Base-by-base conservation (phyloP, 805 yeast genomes). In the Ogataea degrootiae region DNA sequence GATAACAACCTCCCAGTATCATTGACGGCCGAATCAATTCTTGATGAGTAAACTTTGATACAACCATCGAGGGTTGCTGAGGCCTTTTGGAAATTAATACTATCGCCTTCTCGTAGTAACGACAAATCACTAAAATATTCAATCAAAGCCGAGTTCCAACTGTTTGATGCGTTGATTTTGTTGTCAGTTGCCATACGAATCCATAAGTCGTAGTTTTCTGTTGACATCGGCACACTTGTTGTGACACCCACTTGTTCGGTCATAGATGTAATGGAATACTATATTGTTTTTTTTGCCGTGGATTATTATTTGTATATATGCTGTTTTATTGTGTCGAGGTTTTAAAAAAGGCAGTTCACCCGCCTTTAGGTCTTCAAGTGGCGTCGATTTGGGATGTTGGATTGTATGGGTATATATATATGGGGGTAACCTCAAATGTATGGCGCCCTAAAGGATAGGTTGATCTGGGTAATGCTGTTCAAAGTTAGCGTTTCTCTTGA, bases 41-140 rank as follows among this genome's bases (percentile, higher is more conserved):
- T 77, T 15, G 95, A 86, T 12, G 91, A 80, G 62, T 92, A 92
- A 45, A 92, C 88, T 68, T 90, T 90, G 34, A 91, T 92, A 71
- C 97, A 91, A 0, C 97, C 97, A 59, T 91, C 97, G 21, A 92
- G 70, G 0, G 97, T 88, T 3, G 95, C 89, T 0, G 94, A 82
- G 0, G 97, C 98, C 55, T 83, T 80, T 63, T 88, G 96, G 64
- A 92, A 91, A 63, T 90, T 89, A 58, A 91, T 87, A 37, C 81
- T 76, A 47, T 85, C 89, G 5, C 89, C 85, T 45, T 85, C 95
- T 55, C 79, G 76, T 41, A 87, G 72, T 29, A 88, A 76, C 26
- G 86, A 77, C 66, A 89, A 72, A 59, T 88, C 96, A 59, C 90
- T 86, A 62, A 91, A 91, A 65, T 90, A 91, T 65, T 91, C 97